Evolutionary conservation across 768 basidiomycete species (phyloP).

Genomic region (Cystofilobasidium ferigula): DNA sequence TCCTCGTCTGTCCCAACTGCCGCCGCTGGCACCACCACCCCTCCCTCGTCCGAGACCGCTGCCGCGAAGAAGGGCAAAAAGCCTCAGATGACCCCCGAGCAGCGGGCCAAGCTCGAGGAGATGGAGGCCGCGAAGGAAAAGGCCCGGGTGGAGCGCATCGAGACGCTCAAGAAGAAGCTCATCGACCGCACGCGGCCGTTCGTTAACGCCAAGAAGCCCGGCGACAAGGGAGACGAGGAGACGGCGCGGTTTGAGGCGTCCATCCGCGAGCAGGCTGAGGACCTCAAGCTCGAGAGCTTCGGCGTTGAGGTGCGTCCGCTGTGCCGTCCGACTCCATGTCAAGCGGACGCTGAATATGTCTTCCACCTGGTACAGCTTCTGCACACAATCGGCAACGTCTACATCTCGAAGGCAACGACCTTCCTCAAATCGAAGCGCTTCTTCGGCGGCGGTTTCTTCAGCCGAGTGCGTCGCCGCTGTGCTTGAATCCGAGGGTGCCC

Average conservation of each 20-base stretch:
- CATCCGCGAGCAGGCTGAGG: conserved; percentile 76
- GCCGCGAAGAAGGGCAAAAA: conserved; percentile 29
- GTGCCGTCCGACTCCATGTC: too few relatives aligned
- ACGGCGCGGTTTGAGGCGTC: conserved; percentile 62
- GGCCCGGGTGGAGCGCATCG: conserved; percentile 49
- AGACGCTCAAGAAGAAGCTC: conserved; percentile 63
- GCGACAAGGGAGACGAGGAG: conserved; percentile 55
- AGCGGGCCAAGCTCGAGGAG: conserved; percentile 68
- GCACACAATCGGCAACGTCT: conserved; percentile 81
- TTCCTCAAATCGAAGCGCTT: conserved; percentile 85
- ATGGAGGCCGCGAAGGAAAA: conserved; percentile 70
- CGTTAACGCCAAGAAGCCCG: conserved; percentile 55
- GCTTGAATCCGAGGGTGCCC: conserved; percentile 41
- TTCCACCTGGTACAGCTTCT: conserved; percentile 51
- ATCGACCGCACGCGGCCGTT: conserved; percentile 76
- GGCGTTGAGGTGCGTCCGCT: conserved; percentile 66
- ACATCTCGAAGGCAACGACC: conserved; percentile 83
- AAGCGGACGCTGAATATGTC: not conserved
- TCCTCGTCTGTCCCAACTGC: conserved; percentile 21
- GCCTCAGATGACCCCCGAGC: conserved; percentile 61
- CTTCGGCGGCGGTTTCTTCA: conserved; percentile 64
- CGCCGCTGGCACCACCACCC: conserved; percentile 29
- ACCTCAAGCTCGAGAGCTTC: conserved; percentile 93
- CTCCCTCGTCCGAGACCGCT: conserved; percentile 22
- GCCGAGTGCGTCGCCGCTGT: conserved; percentile 19